Base-by-base conservation (phyloP, 2,329 filamentous ascomycete species). In the Plectosphaerella sp. region DNA sequence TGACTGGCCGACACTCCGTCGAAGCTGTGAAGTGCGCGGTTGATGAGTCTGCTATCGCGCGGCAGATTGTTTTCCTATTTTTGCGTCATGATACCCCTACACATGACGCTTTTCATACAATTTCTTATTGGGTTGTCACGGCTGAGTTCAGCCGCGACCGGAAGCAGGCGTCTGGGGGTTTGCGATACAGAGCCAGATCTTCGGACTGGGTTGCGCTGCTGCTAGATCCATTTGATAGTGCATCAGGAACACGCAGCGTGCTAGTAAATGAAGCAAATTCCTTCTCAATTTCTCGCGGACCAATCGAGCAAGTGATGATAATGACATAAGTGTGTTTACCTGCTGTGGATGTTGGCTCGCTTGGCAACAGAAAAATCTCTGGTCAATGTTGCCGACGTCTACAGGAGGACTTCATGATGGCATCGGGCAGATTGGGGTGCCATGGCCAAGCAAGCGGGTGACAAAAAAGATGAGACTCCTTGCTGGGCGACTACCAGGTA, bases 1-100 rank as follows among this genome's bases (percentile, higher is more conserved):
- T 78, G 72, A 75, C 62, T 65, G 15, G 28, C 41, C 41, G n/a
- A 18, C n/a, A 18, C 16, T 9, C n/a, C 47, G 3, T 18, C 49
- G 18, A 50, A 48, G n/a, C 47, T 58, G 3, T 58, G 35, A 57
- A 5, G 11, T 48, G 10, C 16, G 41, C 16, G n/a, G 16, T 14
- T 8, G 37, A 18, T 18, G 28, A 33, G 28, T 3, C 8, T 33
- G 28, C 11, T 3, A 9, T 5, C 28, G 28, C 28, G 8, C 28
- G 28, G 28, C 28, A 33, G 10, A 15, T 45, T 25, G 20, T 46
- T 46, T 46, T 46, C 20, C 28, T 33, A 28, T 46, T 46, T 4
- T 35, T 48, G 18, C 11, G 33, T 37, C 47, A 39, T 48, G 47
- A 48, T 41, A 37, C 18, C 33, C 22, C 33, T n/a, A 20, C n/a